A percentile compares a stretch with the other conserved stretches of the same genome.
Conservation (phyloP, 179 eudicot genomes). For the Spinacia oleracea region DNA sequence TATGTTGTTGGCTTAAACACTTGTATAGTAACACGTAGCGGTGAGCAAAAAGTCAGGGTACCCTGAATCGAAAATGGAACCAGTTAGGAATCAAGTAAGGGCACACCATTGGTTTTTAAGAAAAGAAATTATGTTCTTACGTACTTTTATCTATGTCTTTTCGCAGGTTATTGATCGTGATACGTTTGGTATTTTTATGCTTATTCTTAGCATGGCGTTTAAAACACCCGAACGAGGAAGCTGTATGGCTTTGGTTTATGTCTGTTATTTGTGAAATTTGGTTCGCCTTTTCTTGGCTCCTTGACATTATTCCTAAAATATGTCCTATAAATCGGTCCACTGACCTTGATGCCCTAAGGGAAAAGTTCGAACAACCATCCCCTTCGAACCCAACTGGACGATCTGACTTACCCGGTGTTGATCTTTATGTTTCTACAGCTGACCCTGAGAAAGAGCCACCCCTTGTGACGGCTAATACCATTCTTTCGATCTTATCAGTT, state of each 20-base stretch:
- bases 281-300: slow-evolving; percentile 92
- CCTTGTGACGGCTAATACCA: slow-evolving; percentile 83
- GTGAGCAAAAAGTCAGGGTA: no score
- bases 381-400: slow-evolving; percentile 80
- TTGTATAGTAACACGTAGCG: no score
- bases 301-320: slow-evolving; percentile 80
- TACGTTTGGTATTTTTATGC: slow-evolving; percentile 54
- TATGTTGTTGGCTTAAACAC: neutral
- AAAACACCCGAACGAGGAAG: slow-evolving; percentile 63
- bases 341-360: slow-evolving; percentile 64
- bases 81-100: no score
- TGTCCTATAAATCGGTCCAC: slow-evolving; percentile 69
- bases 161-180: slow-evolving; percentile 55
- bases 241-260: slow-evolving; percentile 84
- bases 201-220: slow-evolving; percentile 77
- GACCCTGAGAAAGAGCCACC: slow-evolving; percentile 97
- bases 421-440: slow-evolving; percentile 82
- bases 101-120: no score
- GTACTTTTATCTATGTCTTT: neutral
- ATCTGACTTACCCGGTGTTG: slow-evolving; percentile 85
- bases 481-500: slow-evolving; percentile 71
- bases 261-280: slow-evolving; percentile 78
- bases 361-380: slow-evolving; percentile 74
- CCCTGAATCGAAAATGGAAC: no score
- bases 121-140: no score